Evolutionary conservation across 805 yeast genomes (phyloP).

Genomic region (Suhomyces vadensis): DNA sequence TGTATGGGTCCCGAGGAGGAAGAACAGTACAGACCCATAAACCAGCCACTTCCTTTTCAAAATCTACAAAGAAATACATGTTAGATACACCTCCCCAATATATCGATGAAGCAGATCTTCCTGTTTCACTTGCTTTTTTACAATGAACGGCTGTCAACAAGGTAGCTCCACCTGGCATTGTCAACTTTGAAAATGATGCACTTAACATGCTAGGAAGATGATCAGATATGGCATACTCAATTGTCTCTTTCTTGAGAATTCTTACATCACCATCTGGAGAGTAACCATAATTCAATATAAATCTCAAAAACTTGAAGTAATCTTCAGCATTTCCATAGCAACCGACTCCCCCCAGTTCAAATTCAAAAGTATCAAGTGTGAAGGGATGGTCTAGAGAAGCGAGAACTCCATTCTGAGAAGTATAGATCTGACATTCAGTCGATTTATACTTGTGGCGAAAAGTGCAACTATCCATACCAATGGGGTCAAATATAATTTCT

Average conservation of each 20-base stretch:
- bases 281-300: conserved; percentile 42
- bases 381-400: not conserved
- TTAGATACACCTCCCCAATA: conserved; percentile 45
- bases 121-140: conserved; percentile 18
- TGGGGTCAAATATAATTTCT: conserved; percentile 32
- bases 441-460: conserved; percentile 6
- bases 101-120: conserved; percentile 35
- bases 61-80: conserved; percentile 42
- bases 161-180: conserved; percentile 18
- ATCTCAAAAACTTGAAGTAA: conserved; percentile 38
- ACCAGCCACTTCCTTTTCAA: conserved; percentile 38
- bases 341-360: conserved; percentile 49
- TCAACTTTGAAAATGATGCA: conserved; percentile 41
- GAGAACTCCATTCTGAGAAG: not conserved
- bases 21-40: conserved; percentile 41
- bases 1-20: conserved; percentile 31
- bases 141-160: conserved; percentile 11
- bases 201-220: conserved; percentile 31
- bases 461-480: conserved; percentile 30
- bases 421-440: not conserved
- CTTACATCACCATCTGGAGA: conserved; percentile 37
- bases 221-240: conserved; percentile 31
- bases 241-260: conserved; percentile 26
- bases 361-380: conserved; percentile 14
- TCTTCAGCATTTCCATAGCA: conserved; percentile 39